Evolutionary conservation across 2,329 filamentous ascomycete species (phyloP), one percentile per base, ranked within the genome.

Genomic region (Penicillium sp.): DNA sequence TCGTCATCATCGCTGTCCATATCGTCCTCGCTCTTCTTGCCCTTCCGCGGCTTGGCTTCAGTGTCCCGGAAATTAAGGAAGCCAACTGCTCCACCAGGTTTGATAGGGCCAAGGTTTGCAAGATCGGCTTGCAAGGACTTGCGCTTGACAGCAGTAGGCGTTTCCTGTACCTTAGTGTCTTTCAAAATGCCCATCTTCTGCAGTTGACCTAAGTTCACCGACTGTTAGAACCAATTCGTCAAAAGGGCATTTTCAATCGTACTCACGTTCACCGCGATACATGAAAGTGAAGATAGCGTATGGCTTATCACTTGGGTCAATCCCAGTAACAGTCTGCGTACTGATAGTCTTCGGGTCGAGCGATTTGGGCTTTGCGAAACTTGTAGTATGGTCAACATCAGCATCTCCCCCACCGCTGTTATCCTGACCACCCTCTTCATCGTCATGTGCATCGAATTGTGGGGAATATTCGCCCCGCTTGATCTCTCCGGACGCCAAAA

Each of bases 211-310:
- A 41, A 26, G 9, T 34, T 16, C 39, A 55, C 7, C 13, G 4
- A 47, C n/a, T 2, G 35, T 52, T 52, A 55, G 36, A 36, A 23
- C 13, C 1, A 5, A 23, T 41, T n/a, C 7, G 11, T 7, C 26
- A 6, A 7, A 46, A 36, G 5, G 19, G 7, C 2, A 30, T 51
- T 19, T 3, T 14, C 14, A 26, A 35, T 9, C 32, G 41, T 38
- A 85, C 91, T 79, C 80, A 95, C 93, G 88, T 71, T 96, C 90
- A 71, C 94, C 94, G 57, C 94, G 85, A 72, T 99, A 99, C 76
- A 97, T 91, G 73, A 99, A 99, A 27, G 95, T 97, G 73, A 99
- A 99, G 8, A 90, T 88, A 4, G 94, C 94, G 75, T 96, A 99
- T 3, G 95, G 94, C 74, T 93, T 94, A 59, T 97, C 93, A 18